Conservation (phyloP, 257 asterid species). For the Rehmannia glutinosa region DNA sequence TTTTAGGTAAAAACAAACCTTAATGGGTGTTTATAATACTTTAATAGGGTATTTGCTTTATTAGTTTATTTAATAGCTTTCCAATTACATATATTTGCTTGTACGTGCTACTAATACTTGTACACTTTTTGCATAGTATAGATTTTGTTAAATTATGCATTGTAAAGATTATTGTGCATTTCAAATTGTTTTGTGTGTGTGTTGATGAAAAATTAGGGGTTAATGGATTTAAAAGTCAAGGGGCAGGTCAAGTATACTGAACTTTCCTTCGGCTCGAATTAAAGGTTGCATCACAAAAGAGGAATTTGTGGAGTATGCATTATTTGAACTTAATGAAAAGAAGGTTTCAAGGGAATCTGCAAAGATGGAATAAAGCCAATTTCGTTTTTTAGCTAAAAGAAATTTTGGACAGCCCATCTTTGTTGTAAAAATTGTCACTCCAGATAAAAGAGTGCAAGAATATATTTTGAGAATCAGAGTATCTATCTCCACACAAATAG, state of each 20-base stretch:
- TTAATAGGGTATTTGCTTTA: no score
- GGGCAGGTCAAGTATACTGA: background rate
- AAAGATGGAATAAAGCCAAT: conserved; percentile 28
- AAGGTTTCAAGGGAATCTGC: conserved; percentile 12
- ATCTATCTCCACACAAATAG: no score
- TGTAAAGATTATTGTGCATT: no score
- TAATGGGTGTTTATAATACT: no score
- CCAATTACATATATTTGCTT: no score
- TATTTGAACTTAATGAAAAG: no score
- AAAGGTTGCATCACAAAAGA: conserved; percentile 4
- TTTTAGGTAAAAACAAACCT: no score
- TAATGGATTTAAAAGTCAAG: background rate
- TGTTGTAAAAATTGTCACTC: background rate
- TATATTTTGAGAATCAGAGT: background rate
- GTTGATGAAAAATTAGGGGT: background rate
- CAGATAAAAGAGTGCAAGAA: conserved; percentile 13
- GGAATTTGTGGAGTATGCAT: background rate
- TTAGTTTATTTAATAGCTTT: no score
- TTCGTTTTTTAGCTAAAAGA: conserved; percentile 18
- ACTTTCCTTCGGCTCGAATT: background rate
- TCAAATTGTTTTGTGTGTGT: no score
- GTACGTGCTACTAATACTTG: no score
- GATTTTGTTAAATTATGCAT: no score
- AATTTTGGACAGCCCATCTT: background rate
- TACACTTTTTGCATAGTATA: no score